Base-by-base conservation (phyloP, 768 basidiomycete species). In the Panellus pusillus region DNA sequence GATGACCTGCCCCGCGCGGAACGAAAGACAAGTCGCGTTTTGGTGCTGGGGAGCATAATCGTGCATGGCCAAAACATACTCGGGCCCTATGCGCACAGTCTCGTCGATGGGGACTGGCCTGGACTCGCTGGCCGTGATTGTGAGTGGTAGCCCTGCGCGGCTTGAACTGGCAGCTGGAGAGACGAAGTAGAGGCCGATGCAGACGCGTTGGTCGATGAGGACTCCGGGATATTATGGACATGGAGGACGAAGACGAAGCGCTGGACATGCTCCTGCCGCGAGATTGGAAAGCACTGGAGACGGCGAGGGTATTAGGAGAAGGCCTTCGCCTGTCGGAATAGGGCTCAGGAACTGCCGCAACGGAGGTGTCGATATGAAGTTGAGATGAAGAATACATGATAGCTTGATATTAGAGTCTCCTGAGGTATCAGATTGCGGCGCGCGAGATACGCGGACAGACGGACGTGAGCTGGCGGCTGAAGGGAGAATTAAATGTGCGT, bases 1-100 rank as follows among this genome's bases (percentile, higher is more conserved):
- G 51, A 98, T 93, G 49, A 95, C 80, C 65, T 98, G 90, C 4
- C 96, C 95, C 1, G 91, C 88, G 39, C 82, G 81, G 74, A 99
- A 98, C 18, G 86, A 79, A 36, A 99, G 81, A 69, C 93, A 96
- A 9, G 89, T 91, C 9, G 84, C 81, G 63, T 80, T 85, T 54
- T 81, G 79, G 32, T 83, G 78, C 28, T 87, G 79, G 24, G 91
- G 89, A 19, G 72, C 65, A 63, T 93, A 98, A 68, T 97, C 93
- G 66, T 98, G 94, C 78, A 96, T 88, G 3, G 96, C 93, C 19
- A 92, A 74, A 5, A 95, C 93, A 68, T 86, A 93, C 66, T 91
- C 91, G 18, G 81, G 70, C 29, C 65, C 71, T 3, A 76, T 62
- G 32, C 75, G 77, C 46, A 79, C 70, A 19, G 79, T 78, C 47